Evolutionary conservation across 805 yeast genomes (phyloP), one percentile per base, ranked within the genome.

Genomic region (Cyberlindnera amylophila): DNA sequence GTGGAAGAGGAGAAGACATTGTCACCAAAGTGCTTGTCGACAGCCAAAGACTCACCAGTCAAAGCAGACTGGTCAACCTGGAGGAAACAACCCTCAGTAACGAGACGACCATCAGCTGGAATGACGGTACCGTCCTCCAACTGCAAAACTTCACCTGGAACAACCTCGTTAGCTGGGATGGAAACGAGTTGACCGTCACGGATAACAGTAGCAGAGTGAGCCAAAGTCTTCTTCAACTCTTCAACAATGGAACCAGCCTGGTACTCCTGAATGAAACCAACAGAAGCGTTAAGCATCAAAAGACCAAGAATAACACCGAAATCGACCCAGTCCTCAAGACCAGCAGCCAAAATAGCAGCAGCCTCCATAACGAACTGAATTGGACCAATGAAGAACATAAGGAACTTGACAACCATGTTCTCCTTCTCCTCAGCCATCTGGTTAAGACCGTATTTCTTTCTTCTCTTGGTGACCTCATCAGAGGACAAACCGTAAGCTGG

Each of bases 201-300:
- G 63, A 89, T 72, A 58, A 86, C 89, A 53, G 75, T 70, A 57
- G 96, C 96, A 67, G 87, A 67, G 77, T 87, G 85, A 52, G 96
- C 96, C 62, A 89, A 75, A 61, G 96, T 87, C 74, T 89, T 90
- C 77, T 89, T 90, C 74, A 89, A 81, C 70, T 89, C 96, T 45
- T 88, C 96, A 57, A 89, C 96, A 77, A 89, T 89, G 51, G 96
- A 88, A 76, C 96, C 96, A 54, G 97, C 97, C 74, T 89, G 96
- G 84, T 73, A 90, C 72, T 89, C 97, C 76, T 89, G 97, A 58
- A 87, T 76, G 82, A 89, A 89, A 79, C 97, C 97, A 67, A 89
- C 96, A 61, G 73, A 71, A 53, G 96, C 96, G 72, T 89, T 89
- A 66, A 89, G 79, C 68, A 82, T 58, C 59, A 89, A 75, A 59